Evolutionary conservation across 345 rosid genomes (phyloP).

Genomic region (Diplotaxis tenuifolia): DNA sequence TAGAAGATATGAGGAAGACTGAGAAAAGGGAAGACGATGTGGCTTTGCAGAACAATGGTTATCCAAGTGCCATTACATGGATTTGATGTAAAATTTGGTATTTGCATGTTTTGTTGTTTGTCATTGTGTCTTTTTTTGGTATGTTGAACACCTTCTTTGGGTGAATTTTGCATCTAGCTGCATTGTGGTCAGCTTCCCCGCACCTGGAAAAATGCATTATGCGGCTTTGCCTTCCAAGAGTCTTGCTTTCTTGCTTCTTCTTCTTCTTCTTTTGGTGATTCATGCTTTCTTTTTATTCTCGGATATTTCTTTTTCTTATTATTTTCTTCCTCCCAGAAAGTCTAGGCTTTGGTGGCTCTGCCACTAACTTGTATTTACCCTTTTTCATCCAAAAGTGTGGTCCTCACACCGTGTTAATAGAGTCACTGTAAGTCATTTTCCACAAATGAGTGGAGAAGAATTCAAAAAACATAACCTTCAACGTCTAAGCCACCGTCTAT

Average conservation of each 20-base stretch:
- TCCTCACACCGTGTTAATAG: neutral
- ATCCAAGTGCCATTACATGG: neutral
- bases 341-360: neutral
- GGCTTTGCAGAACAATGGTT: neutral
- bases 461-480: too few species aligned
- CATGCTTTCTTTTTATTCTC: neutral
- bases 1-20: neutral
- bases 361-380: neutral
- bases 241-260: too few species aligned
- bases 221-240: neutral
- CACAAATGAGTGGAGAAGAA: neutral
- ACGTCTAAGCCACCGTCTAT: neutral
- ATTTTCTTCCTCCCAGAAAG: neutral
- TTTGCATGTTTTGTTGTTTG: too few species aligned
- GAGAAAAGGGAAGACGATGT: neutral
- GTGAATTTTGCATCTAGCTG: neutral
- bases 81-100: neutral
- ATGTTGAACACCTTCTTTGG: too few species aligned
- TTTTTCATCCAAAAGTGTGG: neutral
- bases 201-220: neutral
- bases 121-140: too few species aligned
- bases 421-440: neutral
- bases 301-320: neutral
- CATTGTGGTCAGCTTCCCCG: neutral
- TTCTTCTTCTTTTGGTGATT: neutral